Conservation (phyloP, 768 basidiomycete genomes). For the Leccinum rimulosum region DNA sequence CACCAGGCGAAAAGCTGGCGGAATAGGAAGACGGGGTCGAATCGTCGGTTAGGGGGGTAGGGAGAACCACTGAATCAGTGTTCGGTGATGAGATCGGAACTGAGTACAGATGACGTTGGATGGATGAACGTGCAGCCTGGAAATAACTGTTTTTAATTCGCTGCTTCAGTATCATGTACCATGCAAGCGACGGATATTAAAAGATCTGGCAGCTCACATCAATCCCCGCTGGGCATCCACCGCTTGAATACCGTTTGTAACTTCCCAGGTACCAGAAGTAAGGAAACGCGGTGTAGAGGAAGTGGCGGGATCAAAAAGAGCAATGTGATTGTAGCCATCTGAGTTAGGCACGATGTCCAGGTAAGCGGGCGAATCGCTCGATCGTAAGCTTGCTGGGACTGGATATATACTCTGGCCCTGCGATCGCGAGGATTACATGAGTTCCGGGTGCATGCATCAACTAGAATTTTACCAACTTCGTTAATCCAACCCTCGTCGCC, state of each 20-base stretch:
- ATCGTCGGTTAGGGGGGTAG: constrained; percentile 52
- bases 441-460: constrained; percentile 3
- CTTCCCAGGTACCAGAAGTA: constrained; percentile 89
- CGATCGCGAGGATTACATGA: constrained; percentile 15
- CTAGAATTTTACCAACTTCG: constrained; percentile 47
- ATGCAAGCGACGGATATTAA: constrained; percentile 32
- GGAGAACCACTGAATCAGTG: constrained; percentile 33
- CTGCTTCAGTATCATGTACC: constrained; percentile 22
- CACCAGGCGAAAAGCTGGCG: constrained; percentile 78
- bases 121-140: constrained; percentile 79
- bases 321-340: constrained; percentile 90
- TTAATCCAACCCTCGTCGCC: constrained; percentile 96
- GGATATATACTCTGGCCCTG: constrained; percentile 66
- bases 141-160: constrained; percentile 66
- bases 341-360: constrained; percentile 83
- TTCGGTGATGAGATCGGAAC: constrained; percentile 60
- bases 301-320: constrained; percentile 79
- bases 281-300: constrained; percentile 74
- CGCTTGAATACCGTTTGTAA: constrained; percentile 67
- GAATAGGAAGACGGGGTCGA: constrained; percentile 55
- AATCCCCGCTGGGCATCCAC: constrained; percentile 65
- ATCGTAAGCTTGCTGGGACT: constrained; percentile 45
- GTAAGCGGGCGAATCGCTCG: constrained; percentile 60
- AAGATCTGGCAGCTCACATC: constrained; percentile 53
- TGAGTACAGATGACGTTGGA: constrained; percentile 81